Evolutionary conservation across 345 rosid genomes (phyloP), one percentile per base, ranked within the genome.

Genomic region (Boechera retrofracta): DNA sequence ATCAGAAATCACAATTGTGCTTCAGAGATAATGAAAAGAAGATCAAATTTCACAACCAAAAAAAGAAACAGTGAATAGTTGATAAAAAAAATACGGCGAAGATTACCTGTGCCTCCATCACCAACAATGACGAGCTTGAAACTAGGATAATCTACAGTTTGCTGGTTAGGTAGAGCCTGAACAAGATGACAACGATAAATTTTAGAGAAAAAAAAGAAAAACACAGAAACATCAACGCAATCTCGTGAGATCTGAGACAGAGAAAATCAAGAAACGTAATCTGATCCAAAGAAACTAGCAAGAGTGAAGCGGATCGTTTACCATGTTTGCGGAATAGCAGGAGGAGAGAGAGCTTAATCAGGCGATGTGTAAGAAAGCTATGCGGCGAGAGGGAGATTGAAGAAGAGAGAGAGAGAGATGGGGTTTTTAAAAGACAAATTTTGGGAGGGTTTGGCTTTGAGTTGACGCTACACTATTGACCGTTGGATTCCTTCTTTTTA

Each of bases 391-490:
- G 47, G 52, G 47, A 31, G 71, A 73, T 35, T 6, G 61, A 12
- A n/a, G 16, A 24, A 6, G 47, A 45, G n/a, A 0, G 45, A 42
- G 47, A 45, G 74, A 5, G 72, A 67, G 84, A 29, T 39, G 72
- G 47, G 72, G 47, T 51, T 68, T 80, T 64, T 62, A 62, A 73
- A 74, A 70, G 64, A 69, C 41, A 60, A 67, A 24, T 41, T 2
- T 28, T 33, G 63, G 38, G 63, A 66, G 77, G 56, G 48, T 73
- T 76, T 71, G 79, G 85, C 89, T 83, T 83, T 35, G 42, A 39
- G 59, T 69, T 54, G 79, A 88, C 86, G 91, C 88, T 72, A 81
- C 61, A 11, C 60, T 72, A 5, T 18, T 49, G 26, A n/a, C 86
- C 91, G 75, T 86, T 72, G 4, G 89, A 88, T 87, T 72, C 74